These are phyloP conservation scores for Mycena galopus DNA, from an alignment of 768 basidiomycete species.

Conservation along the genomic window DNA sequence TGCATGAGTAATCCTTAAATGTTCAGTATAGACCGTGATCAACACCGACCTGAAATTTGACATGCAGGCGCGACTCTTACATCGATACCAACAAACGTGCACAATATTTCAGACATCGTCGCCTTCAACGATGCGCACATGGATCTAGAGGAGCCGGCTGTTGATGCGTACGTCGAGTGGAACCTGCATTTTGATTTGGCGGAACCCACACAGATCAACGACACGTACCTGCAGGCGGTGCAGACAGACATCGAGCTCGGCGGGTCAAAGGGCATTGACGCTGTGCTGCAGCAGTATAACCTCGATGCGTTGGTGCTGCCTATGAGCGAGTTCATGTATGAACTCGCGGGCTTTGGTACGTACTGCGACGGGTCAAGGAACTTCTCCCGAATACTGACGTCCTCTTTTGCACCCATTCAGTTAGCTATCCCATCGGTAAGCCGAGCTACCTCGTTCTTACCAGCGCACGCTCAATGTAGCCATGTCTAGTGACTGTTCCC, in stretches of 20 bases:
- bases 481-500: conserved; percentile 50
- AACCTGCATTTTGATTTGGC: conserved; percentile 19
- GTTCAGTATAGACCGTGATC: conserved; percentile 1
- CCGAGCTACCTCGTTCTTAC: conserved; percentile 14
- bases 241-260: conserved; percentile 45
- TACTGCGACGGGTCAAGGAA: neutral
- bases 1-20: neutral
- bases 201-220: conserved; percentile 38
- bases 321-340: conserved; percentile 4
- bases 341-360: conserved; percentile 37
- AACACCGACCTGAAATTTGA: conserved; percentile 37
- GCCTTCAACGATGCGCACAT: conserved; percentile 58
- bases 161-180: conserved; percentile 35
- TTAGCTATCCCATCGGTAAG: conserved; percentile 21
- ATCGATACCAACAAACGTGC: conserved; percentile 56
- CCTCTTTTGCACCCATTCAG: neutral
- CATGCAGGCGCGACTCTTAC: conserved; percentile 50
- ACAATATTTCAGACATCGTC: conserved; percentile 56
- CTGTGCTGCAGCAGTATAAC: conserved; percentile 45
- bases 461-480: conserved; percentile 53
- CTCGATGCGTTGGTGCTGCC: conserved; percentile 55
- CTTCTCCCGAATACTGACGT: conserved; percentile 16
- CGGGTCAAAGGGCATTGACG: conserved; percentile 51
- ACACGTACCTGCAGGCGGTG: conserved; percentile 46
- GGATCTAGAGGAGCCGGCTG: conserved; percentile 52